Evolutionary conservation across 2,329 filamentous ascomycete genomes (phyloP), one percentile per base, ranked within the genome.

Genomic region (Cladobotryum protrusum): DNA sequence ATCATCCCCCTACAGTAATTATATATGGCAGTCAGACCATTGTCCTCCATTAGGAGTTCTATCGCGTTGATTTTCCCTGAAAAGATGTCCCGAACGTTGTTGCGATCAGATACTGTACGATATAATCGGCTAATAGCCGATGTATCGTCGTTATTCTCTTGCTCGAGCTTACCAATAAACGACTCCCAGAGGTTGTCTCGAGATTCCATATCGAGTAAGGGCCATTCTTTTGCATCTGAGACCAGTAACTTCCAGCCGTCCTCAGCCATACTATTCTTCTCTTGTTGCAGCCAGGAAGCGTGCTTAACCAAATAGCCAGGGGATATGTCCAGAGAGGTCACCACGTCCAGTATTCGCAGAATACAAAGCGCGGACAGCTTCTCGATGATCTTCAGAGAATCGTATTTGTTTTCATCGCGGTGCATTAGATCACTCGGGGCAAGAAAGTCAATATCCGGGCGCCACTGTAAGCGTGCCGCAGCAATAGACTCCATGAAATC

Each of bases 401-500:
- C 18, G 14, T 12, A 18, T 8, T 15, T 13, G 13, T 15, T 42
- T 29, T 32, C 36, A n/a, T 33, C 18, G 14, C 11, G 24, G 9
- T 5, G 48, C n/a, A 50, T 33, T 8, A 50, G 32, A 36, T 43
- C 40, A 13, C 13, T 11, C 5, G 35, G 39, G 8, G 32, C 24
- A 13, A 35, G 19, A 13, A 49, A 49, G 15, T 52, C 46, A n/a
- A 52, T 24, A 19, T 52, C 40, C 9, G 37, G 37, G 15, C 40
- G 43, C 50, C 50, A 52, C 18, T 49, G 35, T 11, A 14, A 7
- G 29, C 42, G 42, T 46, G 15, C 8, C 44, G 8, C 19, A 14
- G 20, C 20, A 5, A 64, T 13, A 71, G 69, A 53, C 14, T 37
- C 35, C 35, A 37, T n/a, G 5, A 13, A n/a, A n/a, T 37, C 13